Percentiles rank a stretch among this genome's conserved stretches.
phyloP scores from a whole-genome alignment of 345 rosid genomes.

The Atalantia buxifolia region DNA sequence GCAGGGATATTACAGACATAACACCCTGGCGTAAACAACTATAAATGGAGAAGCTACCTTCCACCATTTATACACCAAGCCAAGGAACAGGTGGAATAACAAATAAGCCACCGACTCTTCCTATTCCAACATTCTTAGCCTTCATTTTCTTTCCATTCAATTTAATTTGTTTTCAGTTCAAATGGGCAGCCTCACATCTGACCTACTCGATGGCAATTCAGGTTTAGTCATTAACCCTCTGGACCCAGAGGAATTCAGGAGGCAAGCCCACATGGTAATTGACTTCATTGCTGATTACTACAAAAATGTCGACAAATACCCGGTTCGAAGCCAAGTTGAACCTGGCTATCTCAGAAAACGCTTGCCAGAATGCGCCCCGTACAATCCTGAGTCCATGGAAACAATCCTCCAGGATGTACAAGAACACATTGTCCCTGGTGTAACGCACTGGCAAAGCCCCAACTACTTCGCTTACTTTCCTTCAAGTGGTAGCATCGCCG shows the following conservation, averaged over 20 bases:
- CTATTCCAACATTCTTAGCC: too few species aligned
- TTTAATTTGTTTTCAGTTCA: too few species aligned
- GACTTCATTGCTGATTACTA: constrained; percentile 13
- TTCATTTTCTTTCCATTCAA: too few species aligned
- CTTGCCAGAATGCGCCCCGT: constrained; percentile 35
- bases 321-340: constrained; percentile 34
- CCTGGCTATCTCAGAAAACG: constrained; percentile 33
- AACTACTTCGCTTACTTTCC: constrained; percentile 28
- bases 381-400: constrained; percentile 26
- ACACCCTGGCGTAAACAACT: too few species aligned
- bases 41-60: too few species aligned
- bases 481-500: too few species aligned
- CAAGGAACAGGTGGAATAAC: too few species aligned
- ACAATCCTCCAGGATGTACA: constrained; percentile 31
- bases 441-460: constrained; percentile 52
- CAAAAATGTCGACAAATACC: constrained; percentile 31
- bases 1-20: too few species aligned
- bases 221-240: constrained; percentile 15
- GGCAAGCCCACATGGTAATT: constrained; percentile 36
- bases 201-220: background rate
- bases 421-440: constrained; percentile 34
- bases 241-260: constrained; percentile 34
- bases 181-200: constrained; percentile 8
- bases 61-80: too few species aligned
- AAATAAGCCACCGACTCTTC: too few species aligned